Conservation (phyloP, 1,284 basidiomycete species). For the Golubevia pallescens region DNA sequence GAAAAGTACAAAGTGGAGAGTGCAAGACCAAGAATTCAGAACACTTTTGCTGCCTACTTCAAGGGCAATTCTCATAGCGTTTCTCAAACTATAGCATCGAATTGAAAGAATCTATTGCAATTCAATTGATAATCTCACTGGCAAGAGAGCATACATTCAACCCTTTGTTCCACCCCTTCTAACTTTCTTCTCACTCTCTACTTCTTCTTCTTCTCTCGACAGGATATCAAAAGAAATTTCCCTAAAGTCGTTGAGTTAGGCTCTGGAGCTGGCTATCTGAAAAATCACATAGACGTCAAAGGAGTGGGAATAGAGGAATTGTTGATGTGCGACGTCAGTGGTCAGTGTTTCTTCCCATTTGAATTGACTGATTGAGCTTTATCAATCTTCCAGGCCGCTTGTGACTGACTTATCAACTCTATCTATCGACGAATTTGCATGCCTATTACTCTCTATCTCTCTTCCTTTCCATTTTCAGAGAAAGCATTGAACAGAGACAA, state of each 20-base stretch:
- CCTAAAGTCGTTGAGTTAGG: constrained; percentile 59
- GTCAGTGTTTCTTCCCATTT: constrained; percentile 7
- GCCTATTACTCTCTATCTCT: too few species aligned
- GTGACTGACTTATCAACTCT: not conserved
- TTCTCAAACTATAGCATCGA: too few species aligned
- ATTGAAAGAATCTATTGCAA: too few species aligned
- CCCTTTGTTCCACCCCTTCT: constrained; percentile 17
- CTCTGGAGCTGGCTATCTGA: constrained; percentile 52
- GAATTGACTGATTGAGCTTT: not conserved
- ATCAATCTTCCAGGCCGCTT: not conserved
- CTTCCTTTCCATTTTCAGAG: not conserved
- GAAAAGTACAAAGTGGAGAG: too few species aligned
- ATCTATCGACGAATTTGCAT: not conserved
- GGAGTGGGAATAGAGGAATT: constrained; percentile 49
- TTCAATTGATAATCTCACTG: too few species aligned
- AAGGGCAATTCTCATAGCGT: too few species aligned
- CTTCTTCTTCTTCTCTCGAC: constrained; percentile 21
- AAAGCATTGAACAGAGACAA: constrained; percentile 1
- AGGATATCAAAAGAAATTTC: constrained; percentile 58
- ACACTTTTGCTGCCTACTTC: too few species aligned
- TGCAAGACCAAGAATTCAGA: too few species aligned
- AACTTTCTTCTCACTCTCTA: constrained; percentile 43
- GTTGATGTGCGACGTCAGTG: constrained; percentile 60
- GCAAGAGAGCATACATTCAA: not conserved
- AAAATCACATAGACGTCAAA: constrained; percentile 37